Evolutionary conservation across 2,329 filamentous ascomycete species (phyloP).

Genomic region (Colletotrichum costaricense): DNA sequence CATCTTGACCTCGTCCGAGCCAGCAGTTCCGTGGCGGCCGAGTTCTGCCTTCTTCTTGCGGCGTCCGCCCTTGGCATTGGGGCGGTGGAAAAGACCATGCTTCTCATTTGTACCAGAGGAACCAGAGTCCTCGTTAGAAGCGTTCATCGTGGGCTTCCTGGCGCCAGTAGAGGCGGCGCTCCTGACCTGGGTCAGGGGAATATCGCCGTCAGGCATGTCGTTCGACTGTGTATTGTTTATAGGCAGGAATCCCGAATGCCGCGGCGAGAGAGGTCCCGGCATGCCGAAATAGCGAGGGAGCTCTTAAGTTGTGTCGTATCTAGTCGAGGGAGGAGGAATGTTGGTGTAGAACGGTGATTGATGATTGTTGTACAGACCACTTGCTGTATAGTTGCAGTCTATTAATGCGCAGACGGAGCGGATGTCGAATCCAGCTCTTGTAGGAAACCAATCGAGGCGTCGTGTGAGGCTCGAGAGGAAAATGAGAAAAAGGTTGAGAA

Average conservation of each 20-base stretch:
- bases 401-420: slow-evolving; percentile 22
- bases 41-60: slow-evolving; percentile 60
- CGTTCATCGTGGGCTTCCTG: slow-evolving; percentile 56
- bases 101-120: slow-evolving; percentile 57
- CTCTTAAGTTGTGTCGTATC: background rate
- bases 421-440: slow-evolving; percentile 32
- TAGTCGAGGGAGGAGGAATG: slow-evolving; percentile 24
- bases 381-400: slow-evolving; percentile 14
- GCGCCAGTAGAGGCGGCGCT: slow-evolving; percentile 67
- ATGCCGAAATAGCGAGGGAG: slow-evolving; percentile 30
- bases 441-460: slow-evolving; percentile 5
- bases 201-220: slow-evolving; percentile 55
- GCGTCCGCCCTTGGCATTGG: slow-evolving; percentile 55
- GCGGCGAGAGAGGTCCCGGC: slow-evolving; percentile 47
- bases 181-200: slow-evolving; percentile 66
- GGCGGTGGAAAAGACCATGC: slow-evolving; percentile 52
- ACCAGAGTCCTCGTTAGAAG: slow-evolving; percentile 46
- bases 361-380: background rate
- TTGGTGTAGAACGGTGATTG: background rate
- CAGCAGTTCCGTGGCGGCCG: slow-evolving; percentile 56
- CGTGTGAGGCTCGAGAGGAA: slow-evolving; percentile 4
- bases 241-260: slow-evolving; percentile 58
- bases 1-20: slow-evolving; percentile 64
- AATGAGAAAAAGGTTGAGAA: background rate
- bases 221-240: slow-evolving; percentile 44